These are phyloP conservation scores for Clohesyomyces aquaticus DNA, from an alignment of 495 filamentous ascomycete genomes.

Conservation along the genomic window DNA sequence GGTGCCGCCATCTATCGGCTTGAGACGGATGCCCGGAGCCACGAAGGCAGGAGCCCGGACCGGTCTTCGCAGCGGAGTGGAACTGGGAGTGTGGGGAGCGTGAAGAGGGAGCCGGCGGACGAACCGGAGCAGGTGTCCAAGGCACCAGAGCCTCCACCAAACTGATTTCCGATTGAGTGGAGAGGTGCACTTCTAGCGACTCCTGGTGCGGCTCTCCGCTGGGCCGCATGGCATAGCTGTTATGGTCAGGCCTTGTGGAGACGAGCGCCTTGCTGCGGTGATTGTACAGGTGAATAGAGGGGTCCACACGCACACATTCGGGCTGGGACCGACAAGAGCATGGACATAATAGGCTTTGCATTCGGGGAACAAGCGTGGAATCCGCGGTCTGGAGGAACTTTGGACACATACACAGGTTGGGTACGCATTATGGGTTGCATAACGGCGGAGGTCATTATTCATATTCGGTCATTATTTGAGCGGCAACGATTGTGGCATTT, in stretches of 20 bases:
- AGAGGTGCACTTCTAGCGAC: background rate
- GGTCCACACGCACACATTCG: slow-evolving; percentile 21
- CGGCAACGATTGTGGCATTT: slow-evolving; percentile 42
- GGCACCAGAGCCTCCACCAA: background rate
- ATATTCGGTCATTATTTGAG: slow-evolving; percentile 24
- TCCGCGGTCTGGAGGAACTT: slow-evolving; percentile 2
- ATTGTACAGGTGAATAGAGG: background rate
- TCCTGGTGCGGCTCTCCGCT: background rate
- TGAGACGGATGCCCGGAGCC: slow-evolving; percentile 23
- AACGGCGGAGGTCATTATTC: slow-evolving; percentile 14
- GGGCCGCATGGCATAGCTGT: slow-evolving; percentile 12
- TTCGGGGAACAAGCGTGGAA: slow-evolving; percentile 9
- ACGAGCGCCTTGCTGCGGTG: background rate
- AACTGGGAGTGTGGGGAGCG: slow-evolving; percentile 29
- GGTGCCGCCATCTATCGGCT: background rate
- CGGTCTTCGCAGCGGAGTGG: slow-evolving; percentile 33
- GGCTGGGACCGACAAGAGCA: slow-evolving; percentile 39
- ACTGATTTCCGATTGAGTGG: background rate
- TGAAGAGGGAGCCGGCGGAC: slow-evolving; percentile 22
- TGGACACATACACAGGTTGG: slow-evolving; percentile 11
- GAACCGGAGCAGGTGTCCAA: slow-evolving; percentile 17
- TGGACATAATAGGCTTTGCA: slow-evolving; percentile 35
- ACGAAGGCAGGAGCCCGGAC: slow-evolving; percentile 31
- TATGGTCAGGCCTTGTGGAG: slow-evolving; percentile 17
- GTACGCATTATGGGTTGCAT: slow-evolving; percentile 29